These are phyloP conservation scores for Talaromyces islandicus DNA, from an alignment of 2,329 filamentous ascomycete genomes.

Conservation along the genomic window DNA sequence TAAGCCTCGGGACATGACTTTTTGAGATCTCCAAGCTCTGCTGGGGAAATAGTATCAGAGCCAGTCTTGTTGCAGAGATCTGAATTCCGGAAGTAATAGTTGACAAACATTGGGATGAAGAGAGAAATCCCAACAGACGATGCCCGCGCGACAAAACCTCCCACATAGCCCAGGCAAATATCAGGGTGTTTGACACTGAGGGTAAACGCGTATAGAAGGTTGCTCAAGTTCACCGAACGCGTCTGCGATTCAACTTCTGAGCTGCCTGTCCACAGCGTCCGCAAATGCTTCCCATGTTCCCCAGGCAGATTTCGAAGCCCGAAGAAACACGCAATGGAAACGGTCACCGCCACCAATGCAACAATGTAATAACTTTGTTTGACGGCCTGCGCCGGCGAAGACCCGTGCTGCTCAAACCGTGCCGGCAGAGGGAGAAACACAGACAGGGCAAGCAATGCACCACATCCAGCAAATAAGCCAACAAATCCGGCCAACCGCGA, in stretches of 20 bases:
- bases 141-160: slow-evolving; percentile 88
- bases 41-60: slow-evolving; percentile 21
- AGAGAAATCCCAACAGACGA: slow-evolving; percentile 93
- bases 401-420: slow-evolving; percentile 66
- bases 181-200: slow-evolving; percentile 69
- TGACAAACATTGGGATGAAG: slow-evolving; percentile 89
- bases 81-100: slow-evolving; percentile 77
- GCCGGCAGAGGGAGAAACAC: slow-evolving; percentile 85
- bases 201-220: slow-evolving; percentile 57
- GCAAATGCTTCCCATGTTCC: slow-evolving; percentile 72
- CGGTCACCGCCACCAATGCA: slow-evolving; percentile 61
- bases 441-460: slow-evolving; percentile 74
- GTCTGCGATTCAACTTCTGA: background rate
- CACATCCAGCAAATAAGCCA: slow-evolving; percentile 85
- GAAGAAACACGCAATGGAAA: slow-evolving; percentile 70
- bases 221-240: slow-evolving; percentile 34
- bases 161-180: slow-evolving; percentile 83
- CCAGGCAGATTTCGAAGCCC: slow-evolving; percentile 64
- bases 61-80: slow-evolving; percentile 63
- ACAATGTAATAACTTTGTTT: slow-evolving; percentile 85
- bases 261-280: slow-evolving; percentile 37
- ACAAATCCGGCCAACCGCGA: slow-evolving; percentile 78
- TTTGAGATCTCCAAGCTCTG: slow-evolving; percentile 60
- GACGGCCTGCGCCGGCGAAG: slow-evolving; percentile 68
- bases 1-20: slow-evolving; percentile 81